These are phyloP conservation scores for Pyricularia grisea DNA, from an alignment of 2,329 filamentous ascomycete species.

Conservation along the genomic window DNA sequence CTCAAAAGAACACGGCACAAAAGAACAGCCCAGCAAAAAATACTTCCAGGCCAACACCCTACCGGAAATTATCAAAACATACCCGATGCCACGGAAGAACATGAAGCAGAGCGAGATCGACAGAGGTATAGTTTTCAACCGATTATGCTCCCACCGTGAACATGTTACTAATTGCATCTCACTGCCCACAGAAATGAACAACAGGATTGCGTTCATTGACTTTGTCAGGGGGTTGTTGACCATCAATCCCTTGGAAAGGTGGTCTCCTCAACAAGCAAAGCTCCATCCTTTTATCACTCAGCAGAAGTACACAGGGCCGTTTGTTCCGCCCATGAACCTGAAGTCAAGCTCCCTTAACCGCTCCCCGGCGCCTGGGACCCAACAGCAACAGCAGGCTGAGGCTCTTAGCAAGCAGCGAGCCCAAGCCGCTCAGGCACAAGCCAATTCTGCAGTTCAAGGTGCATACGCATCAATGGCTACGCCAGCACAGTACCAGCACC, in stretches of 20 bases:
- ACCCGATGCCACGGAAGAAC: slow-evolving; percentile 97
- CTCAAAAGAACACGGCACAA: slow-evolving; percentile 86
- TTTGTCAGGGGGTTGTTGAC: slow-evolving; percentile 89
- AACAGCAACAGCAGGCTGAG: slow-evolving; percentile 93
- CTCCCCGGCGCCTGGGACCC: slow-evolving; percentile 84
- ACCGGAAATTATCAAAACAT: slow-evolving; percentile 94
- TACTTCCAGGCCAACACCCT: slow-evolving; percentile 93
- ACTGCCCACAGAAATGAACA: slow-evolving; percentile 76
- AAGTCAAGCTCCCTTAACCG: slow-evolving; percentile 79
- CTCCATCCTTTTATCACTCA: slow-evolving; percentile 98
- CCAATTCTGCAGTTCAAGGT: slow-evolving; percentile 56
- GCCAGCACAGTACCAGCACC: slow-evolving; percentile 36
- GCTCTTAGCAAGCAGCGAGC: slow-evolving; percentile 86
- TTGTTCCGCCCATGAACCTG: slow-evolving; percentile 93
- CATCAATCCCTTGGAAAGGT: slow-evolving; percentile 91
- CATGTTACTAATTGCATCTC: neutral
- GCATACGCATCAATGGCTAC: slow-evolving; percentile 48
- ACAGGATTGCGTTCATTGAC: slow-evolving; percentile 93
- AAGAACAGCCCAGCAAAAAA: slow-evolving; percentile 99
- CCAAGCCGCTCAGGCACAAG: slow-evolving; percentile 63
- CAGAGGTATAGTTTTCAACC: slow-evolving; percentile 55
- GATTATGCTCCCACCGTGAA: neutral
- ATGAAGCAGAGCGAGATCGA: slow-evolving; percentile 98
- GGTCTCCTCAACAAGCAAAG: slow-evolving; percentile 97
- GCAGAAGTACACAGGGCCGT: slow-evolving; percentile 91